A percentile compares a stretch with the other conserved stretches of the same genome.
These are phyloP conservation scores for Ceratocystis variospora DNA, from an alignment of 2,329 filamentous ascomycete genomes.

Conservation along the genomic window DNA sequence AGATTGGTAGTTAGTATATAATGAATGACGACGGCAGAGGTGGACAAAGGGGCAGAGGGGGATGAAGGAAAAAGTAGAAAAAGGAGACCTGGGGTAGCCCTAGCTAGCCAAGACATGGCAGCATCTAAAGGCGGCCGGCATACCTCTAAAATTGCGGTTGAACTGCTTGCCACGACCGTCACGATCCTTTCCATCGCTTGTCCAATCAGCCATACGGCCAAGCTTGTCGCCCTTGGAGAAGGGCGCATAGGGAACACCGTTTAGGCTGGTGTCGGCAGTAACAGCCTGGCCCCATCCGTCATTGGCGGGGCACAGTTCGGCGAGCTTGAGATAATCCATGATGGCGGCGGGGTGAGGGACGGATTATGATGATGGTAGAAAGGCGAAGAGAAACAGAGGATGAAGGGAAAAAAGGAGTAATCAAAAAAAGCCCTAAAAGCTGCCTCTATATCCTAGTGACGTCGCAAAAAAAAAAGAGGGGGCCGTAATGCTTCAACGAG, in stretches of 20 bases:
- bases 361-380: not conserved
- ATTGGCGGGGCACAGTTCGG: conserved; percentile 57
- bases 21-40: conserved; percentile 11
- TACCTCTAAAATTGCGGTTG: conserved; percentile 86
- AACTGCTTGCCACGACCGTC: conserved; percentile 66
- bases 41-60: not conserved
- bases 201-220: conserved; percentile 99
- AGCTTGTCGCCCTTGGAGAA: conserved; percentile 99
- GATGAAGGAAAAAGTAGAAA: not conserved
- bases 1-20: conserved; percentile 19
- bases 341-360: not conserved
- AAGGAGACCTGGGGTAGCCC: not conserved
- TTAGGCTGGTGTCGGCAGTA: conserved; percentile 72
- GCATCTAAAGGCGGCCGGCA: conserved; percentile 22
- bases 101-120: not conserved
- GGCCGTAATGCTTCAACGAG: not conserved
- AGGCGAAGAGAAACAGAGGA: not conserved
- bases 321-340: conserved; percentile 43
- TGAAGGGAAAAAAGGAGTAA: not conserved
- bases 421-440: not conserved
- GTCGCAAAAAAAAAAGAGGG: conserved; percentile 14
- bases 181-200: conserved; percentile 74
- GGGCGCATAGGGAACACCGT: conserved; percentile 92
- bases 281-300: conserved; percentile 79
- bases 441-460: not conserved